Evolutionary conservation across 2,329 filamentous ascomycete genomes (phyloP), one percentile per base, ranked within the genome.

Genomic region (Berkeleyomyces rouxiae): DNA sequence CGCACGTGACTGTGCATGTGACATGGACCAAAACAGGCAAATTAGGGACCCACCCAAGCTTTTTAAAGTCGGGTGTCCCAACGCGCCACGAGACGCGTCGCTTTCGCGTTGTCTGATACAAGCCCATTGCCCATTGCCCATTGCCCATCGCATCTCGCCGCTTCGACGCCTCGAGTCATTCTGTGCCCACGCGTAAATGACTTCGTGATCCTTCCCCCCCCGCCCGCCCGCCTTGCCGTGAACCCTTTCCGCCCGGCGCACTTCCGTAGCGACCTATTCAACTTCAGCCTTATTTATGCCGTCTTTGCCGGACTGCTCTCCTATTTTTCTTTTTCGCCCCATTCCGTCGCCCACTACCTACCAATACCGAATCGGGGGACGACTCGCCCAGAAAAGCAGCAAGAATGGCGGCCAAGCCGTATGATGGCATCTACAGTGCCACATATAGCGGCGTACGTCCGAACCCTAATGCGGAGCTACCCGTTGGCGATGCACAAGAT

Each of bases 391-490:
- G 49, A 23, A 53, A 53, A 37, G 7, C 49, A 37, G 10, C 37
- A 10, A 33, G 49, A 23, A 53, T 53, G 49, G 49, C 49, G 3
- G 49, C 49, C 49, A 53, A 53, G 37, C 3, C 49, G 11, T 37
- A 53, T 40, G 61, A 63, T 51, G 64, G 81, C 70, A 79, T 86
- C 65, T 86, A 85, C 74, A 84, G 82, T 72, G 83, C 83, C 66
- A 86, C 83, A 23, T 86, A 86, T 70, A 86, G 83, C 72, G 83
- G 83, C 72, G 83, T 86, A 75, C 74, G 81, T 78, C 67, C 51
- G 63, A 61, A 42, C 64, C 61, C n/a, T 61, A 60, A 43, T 63
- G 7, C 55, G 33, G n/a, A 59, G 6, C 61, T 62, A 7, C n/a
- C 46, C 33, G 31, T 62, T 23, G 39, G 57, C n/a, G 57, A 43